Evolutionary conservation across 2,329 filamentous ascomycete species (phyloP).

Genomic region (Stagonosporopsis vannaccii): DNA sequence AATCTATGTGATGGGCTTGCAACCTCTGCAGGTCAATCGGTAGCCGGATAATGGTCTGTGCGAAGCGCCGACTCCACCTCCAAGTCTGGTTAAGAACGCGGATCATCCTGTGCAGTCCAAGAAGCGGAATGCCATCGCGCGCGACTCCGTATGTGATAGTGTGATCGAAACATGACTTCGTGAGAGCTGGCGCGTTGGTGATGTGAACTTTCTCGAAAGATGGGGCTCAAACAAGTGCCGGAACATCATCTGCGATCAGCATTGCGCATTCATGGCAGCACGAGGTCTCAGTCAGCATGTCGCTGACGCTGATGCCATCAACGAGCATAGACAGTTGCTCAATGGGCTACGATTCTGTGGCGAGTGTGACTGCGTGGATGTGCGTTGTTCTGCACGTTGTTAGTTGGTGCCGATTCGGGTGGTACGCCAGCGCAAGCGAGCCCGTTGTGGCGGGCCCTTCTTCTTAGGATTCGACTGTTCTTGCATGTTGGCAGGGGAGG

Average conservation of each 20-base stretch:
- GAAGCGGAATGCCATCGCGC: conserved; percentile 16
- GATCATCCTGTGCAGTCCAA: conserved; percentile 19
- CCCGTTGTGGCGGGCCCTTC: conserved; percentile 16
- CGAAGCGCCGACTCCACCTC: conserved; percentile 41
- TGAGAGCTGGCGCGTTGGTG: not conserved
- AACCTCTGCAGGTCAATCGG: conserved; percentile 24
- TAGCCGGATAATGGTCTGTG: conserved; percentile 29
- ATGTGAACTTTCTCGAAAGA: not conserved
- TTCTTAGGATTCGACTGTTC: conserved; percentile 1
- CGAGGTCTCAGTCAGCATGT: conserved; percentile 12
- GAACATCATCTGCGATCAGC: not conserved
- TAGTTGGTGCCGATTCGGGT: conserved; percentile 5
- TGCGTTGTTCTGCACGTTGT: conserved; percentile 1
- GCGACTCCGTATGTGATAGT: conserved; percentile 34
- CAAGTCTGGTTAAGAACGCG: conserved; percentile 15
- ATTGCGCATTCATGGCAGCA: conserved; percentile 9
- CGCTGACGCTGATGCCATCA: not conserved
- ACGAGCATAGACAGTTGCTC: not conserved
- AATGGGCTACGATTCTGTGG: not conserved
- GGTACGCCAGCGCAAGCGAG: conserved; percentile 14
- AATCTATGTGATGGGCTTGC: conserved; percentile 36
- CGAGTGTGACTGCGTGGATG: not conserved
- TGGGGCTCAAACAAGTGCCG: not conserved
- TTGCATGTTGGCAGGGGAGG: conserved; percentile 3
- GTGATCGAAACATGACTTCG: conserved; percentile 36